Evolutionary conservation across 2,329 filamentous ascomycete species (phyloP).

Genomic region (Verticillium klebahnii): DNA sequence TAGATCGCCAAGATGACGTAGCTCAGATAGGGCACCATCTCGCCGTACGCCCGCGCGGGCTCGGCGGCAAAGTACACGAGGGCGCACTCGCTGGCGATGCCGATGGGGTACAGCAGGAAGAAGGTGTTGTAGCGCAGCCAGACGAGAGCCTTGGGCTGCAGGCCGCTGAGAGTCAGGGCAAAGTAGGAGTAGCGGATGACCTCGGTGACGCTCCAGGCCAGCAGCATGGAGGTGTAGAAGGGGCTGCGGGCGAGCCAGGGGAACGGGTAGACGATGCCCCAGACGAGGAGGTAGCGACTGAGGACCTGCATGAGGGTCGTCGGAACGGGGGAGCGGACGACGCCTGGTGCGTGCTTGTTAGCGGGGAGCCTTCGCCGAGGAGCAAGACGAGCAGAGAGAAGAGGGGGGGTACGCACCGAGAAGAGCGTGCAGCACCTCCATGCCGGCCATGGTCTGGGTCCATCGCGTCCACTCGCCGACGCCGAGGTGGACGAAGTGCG

Average conservation of each 20-base stretch:
- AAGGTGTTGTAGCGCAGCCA: conserved; percentile 94
- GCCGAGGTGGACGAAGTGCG: conserved; percentile 54
- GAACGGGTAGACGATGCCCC: conserved; percentile 75
- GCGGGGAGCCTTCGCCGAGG: neutral
- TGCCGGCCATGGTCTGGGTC: conserved; percentile 77
- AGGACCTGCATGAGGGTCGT: conserved; percentile 91
- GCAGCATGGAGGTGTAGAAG: conserved; percentile 72
- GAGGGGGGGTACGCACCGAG: conserved; percentile 50
- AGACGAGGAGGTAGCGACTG: conserved; percentile 82
- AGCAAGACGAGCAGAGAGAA: neutral
- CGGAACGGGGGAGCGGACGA: conserved; percentile 79
- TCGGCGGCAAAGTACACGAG: conserved; percentile 68
- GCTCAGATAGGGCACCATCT: conserved; percentile 53
- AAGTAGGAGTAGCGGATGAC: conserved; percentile 93
- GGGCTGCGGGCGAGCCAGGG: conserved; percentile 57
- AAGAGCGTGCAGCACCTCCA: conserved; percentile 81
- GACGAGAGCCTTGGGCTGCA: conserved; percentile 60
- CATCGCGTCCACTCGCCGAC: conserved; percentile 66
- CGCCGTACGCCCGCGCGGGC: conserved; percentile 46
- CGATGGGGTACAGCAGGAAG: conserved; percentile 85
- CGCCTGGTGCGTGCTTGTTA: conserved; percentile 43
- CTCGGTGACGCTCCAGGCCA: conserved; percentile 88
- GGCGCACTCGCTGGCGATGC: conserved; percentile 82
- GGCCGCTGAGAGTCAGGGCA: conserved; percentile 62
- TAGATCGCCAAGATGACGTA: conserved; percentile 68